Conservation (phyloP, 257 asterid genomes). For the Solanum rostratum region DNA sequence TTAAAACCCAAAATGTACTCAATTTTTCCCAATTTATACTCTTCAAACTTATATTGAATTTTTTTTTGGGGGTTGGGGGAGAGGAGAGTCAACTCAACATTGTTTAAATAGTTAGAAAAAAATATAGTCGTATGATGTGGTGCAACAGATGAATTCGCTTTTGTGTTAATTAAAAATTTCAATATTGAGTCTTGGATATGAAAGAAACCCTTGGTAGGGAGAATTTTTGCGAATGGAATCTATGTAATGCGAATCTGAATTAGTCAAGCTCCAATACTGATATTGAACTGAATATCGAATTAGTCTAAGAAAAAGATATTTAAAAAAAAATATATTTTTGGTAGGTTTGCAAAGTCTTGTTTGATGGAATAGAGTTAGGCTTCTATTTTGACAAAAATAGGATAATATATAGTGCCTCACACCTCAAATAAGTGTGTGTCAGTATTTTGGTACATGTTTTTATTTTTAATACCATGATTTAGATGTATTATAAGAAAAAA, state of each 20-base stretch:
- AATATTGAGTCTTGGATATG: neutral
- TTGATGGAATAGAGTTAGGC: neutral
- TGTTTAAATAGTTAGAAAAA: neutral
- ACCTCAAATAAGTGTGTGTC: neutral
- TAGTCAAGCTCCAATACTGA: neutral
- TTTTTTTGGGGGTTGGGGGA: too few species aligned
- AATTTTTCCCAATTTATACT: neutral
- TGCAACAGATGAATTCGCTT: neutral
- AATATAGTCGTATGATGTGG: neutral
- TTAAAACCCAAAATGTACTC: neutral
- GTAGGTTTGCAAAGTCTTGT: neutral
- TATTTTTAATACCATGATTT: neutral
- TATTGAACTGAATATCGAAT: too few species aligned
- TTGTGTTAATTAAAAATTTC: neutral
- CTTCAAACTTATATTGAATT: neutral
- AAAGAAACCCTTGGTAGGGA: neutral
- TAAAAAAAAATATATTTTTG: neutral
- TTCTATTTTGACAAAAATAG: neutral
- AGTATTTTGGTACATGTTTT: neutral
- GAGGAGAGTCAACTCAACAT: neutral
- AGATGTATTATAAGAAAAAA: neutral
- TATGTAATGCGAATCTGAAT: neutral
- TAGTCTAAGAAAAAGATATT: too few species aligned
- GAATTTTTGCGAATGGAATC: accelerated
- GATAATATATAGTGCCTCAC: neutral